These are phyloP conservation scores for Amanita pseudoporphyria DNA, from an alignment of 768 basidiomycete genomes.

Conservation along the genomic window DNA sequence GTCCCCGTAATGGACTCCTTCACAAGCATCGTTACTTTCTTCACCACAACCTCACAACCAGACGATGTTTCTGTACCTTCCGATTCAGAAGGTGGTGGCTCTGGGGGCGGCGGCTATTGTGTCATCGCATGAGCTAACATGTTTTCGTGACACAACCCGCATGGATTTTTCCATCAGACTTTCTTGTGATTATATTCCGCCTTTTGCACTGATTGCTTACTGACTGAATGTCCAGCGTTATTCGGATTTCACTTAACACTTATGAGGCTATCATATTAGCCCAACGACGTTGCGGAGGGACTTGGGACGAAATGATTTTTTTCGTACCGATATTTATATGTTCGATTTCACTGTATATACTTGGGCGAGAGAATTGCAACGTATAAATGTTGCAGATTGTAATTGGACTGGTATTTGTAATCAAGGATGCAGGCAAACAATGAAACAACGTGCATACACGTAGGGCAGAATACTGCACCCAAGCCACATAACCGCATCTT, in stretches of 20 bases:
- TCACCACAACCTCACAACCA: constrained; percentile 8
- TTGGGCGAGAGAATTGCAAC: not conserved
- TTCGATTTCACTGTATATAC: not conserved
- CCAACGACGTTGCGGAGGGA: not conserved
- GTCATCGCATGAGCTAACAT: constrained; percentile 7
- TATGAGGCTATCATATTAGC: not conserved
- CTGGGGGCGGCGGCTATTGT: constrained; percentile 5
- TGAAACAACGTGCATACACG: not conserved
- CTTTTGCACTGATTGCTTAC: not conserved
- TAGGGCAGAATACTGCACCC: not conserved
- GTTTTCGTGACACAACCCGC: not conserved
- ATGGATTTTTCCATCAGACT: constrained; percentile 10
- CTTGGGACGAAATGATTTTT: no score
- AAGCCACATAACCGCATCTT: not conserved
- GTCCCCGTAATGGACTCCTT: constrained; percentile 16
- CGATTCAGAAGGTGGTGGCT: constrained; percentile 4
- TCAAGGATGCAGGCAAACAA: not conserved
- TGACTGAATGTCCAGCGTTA: not conserved
- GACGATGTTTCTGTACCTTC: constrained; percentile 12
- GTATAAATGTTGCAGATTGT: not conserved
- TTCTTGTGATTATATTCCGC: not conserved
- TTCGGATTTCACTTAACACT: not conserved
- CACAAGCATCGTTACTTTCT: constrained; percentile 11
- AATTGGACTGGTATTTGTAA: not conserved
- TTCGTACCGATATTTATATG: not conserved